Conservation (phyloP, 805 yeast species). For the Yamadazyma nakazawae region DNA sequence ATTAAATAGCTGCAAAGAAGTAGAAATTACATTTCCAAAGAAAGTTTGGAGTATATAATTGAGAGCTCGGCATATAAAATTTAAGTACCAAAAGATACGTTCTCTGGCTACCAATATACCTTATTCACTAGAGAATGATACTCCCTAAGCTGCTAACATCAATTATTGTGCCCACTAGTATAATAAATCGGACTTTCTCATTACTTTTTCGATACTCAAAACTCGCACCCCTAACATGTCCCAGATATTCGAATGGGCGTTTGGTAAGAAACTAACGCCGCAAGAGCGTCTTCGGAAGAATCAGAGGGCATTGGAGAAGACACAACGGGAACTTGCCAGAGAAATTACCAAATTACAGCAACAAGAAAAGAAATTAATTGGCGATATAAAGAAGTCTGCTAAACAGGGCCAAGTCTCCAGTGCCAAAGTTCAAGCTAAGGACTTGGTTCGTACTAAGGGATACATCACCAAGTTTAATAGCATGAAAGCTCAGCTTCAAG, state of each 20-base stretch:
- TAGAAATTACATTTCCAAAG: no score
- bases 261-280: constrained; percentile 90
- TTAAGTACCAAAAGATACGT: neutral
- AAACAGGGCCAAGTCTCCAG: constrained; percentile 85
- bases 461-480: constrained; percentile 83
- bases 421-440: constrained; percentile 94
- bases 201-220: neutral
- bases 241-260: constrained; percentile 79
- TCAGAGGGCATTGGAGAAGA: constrained; percentile 90
- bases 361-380: constrained; percentile 84
- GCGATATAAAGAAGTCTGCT: constrained; percentile 88
- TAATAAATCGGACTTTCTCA: neutral
- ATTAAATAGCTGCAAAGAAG: neutral
- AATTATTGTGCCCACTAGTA: neutral
- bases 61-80: no score
- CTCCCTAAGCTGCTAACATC: neutral
- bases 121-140: no score
- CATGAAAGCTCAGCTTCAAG: constrained; percentile 95
- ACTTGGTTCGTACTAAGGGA: constrained; percentile 81
- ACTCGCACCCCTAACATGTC: constrained; percentile 18
- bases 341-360: constrained; percentile 82
- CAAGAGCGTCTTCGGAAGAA: constrained; percentile 93
- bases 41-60: no score
- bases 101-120: neutral
- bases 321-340: constrained; percentile 88